Conservation (phyloP, 805 yeast species). For the Vanderwaltozyma polyspora region DNA sequence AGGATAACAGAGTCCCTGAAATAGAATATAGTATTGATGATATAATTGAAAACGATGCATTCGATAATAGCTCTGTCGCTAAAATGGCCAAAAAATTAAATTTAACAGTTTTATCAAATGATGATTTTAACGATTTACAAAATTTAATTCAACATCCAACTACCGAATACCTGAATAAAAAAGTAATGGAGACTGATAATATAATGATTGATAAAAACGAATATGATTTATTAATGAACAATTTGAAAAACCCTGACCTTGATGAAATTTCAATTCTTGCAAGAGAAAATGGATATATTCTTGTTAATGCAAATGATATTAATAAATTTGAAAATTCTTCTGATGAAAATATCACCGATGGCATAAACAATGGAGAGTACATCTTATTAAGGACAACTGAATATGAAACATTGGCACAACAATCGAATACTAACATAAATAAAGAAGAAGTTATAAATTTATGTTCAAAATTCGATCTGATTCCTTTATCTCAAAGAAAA, state of each 20-base stretch:
- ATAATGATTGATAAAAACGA: conserved; percentile 9
- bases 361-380: neutral
- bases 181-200: conserved; percentile 12
- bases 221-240: conserved; percentile 5
- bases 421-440: neutral
- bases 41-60: neutral
- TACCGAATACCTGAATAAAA: conserved; percentile 8
- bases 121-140: conserved; percentile 17
- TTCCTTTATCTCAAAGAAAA: conserved; percentile 8
- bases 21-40: no score
- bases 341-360: neutral
- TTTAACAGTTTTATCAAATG: conserved; percentile 3
- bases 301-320: conserved; percentile 2
- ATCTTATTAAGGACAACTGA: conserved; percentile 3
- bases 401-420: conserved; percentile 5
- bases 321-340: neutral
- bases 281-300: conserved; percentile 2
- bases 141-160: conserved; percentile 15
- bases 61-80: neutral
- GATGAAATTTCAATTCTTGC: conserved; percentile 10
- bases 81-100: no score
- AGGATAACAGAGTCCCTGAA: no score
- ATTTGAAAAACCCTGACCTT: conserved; percentile 6
- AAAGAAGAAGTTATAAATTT: conserved; percentile 7
- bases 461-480: conserved; percentile 11